Percentiles rank a stretch among this genome's conserved stretches.
These are phyloP conservation scores for Aspergillus clavatus DNA, from an alignment of 2,329 filamentous ascomycete genomes.

Conservation along the genomic window DNA sequence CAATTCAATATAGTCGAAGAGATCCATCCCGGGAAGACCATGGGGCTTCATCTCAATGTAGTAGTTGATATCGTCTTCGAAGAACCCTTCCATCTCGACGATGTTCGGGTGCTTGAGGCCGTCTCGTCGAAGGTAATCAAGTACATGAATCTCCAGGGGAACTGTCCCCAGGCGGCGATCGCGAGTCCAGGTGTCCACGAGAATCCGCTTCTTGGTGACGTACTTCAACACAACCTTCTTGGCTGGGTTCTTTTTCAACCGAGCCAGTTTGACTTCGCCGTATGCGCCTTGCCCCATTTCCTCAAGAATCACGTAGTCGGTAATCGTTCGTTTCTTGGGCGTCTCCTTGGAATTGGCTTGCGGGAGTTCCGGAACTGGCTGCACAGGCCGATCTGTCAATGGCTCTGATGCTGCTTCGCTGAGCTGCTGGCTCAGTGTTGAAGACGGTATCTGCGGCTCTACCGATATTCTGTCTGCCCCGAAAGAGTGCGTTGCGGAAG, in stretches of 20 bases:
- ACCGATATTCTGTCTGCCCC: conserved; percentile 24
- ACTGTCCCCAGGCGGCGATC: conserved; percentile 91
- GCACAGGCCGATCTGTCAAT: conserved; percentile 38
- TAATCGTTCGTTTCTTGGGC: conserved; percentile 71
- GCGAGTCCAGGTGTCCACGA: conserved; percentile 97
- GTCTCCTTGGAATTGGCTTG: conserved; percentile 24
- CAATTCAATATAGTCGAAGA: conserved; percentile 98
- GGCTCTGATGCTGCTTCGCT: conserved; percentile 47
- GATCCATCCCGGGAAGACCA: conserved; percentile 92
- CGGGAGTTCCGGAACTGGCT: conserved; percentile 30
- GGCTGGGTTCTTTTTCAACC: conserved; percentile 68
- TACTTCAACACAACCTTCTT: conserved; percentile 95
- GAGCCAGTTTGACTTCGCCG: conserved; percentile 90
- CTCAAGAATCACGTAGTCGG: conserved; percentile 87
- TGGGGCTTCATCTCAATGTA: conserved; percentile 98
- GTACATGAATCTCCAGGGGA: conserved; percentile 91
- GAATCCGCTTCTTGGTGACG: conserved; percentile 91
- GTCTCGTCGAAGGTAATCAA: conserved; percentile 82
- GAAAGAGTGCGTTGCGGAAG: conserved; percentile 58
- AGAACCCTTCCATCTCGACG: conserved; percentile 65
- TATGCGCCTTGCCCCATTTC: conserved; percentile 99
- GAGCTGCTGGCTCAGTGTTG: conserved; percentile 49
- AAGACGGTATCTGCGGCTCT: conserved; percentile 38
- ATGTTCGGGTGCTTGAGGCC: conserved; percentile 61
- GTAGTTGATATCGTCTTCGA: conserved; percentile 69